Evolutionary conservation across 2,329 filamentous ascomycete species (phyloP), one percentile per base, ranked within the genome.

Genomic region (Bipolaris oryzae): DNA sequence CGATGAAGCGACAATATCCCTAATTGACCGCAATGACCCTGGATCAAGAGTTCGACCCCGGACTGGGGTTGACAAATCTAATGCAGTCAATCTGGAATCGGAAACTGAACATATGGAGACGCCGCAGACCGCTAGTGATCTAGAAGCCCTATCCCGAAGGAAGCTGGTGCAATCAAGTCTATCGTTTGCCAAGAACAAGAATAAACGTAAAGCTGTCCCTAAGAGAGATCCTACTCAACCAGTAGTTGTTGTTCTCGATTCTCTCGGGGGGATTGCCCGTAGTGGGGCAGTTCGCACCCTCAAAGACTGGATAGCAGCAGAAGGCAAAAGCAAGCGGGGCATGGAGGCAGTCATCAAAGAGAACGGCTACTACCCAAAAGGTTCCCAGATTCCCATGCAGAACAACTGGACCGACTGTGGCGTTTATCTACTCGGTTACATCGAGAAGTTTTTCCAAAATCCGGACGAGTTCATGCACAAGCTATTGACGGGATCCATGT

Each of bases 401-500:
- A 78, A 85, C 46, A 98, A 99, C 70, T 90, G 84, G 65, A 93
- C 86, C 59, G 95, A 99, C 72, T 99, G 95, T 69, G 95, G 95
- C 7, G 79, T 97, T 0, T 99, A 90, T 66, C 79, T 98, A 3
- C 79, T 97, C 3, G 89, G 88, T 2, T 99, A 98, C 69, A 82
- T 96, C 50, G 85, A 92, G 62, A 87, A 90, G 61, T 96, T 99
- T 61, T 82, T 96, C 15, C 82, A 86, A 50, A 79, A 91, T 57
- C 94, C 94, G 0, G 86, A 91, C 60, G 74, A 72, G 0, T 95
- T 96, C 63, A 81, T 90, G 15, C 78, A 78, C 18, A 87, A 85
- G 58, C 78, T 96, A 16, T 78, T 96, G 5, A 82, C 81, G 23
- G 85, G 82, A 38, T 83, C 90, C 63, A 85, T 92, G 70, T 78